Evolutionary conservation across 2,329 filamentous ascomycete species (phyloP).

Genomic region (Curvularia sp.): DNA sequence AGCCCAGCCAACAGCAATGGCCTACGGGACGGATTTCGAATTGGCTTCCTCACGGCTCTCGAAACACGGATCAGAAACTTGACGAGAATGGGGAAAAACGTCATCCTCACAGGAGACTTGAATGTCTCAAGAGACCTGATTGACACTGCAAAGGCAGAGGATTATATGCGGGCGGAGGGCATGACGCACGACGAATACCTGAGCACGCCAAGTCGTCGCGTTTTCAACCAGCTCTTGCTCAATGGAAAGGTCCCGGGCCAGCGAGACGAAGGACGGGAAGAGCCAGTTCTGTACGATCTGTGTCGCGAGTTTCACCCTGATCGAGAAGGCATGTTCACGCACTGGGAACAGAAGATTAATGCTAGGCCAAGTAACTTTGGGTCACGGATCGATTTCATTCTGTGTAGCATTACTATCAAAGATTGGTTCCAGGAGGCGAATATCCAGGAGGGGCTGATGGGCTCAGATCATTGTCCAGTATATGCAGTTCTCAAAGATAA

Average conservation of each 20-base stretch:
- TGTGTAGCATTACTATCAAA: slow-evolving; percentile 81
- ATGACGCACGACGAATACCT: slow-evolving; percentile 76
- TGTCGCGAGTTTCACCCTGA: slow-evolving; percentile 80
- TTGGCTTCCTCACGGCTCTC: slow-evolving; percentile 79
- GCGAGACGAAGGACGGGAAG: slow-evolving; percentile 72
- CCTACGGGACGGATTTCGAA: slow-evolving; percentile 79
- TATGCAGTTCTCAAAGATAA: slow-evolving; percentile 75
- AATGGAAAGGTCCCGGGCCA: slow-evolving; percentile 72
- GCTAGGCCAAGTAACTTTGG: slow-evolving; percentile 95
- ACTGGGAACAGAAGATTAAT: slow-evolving; percentile 95
- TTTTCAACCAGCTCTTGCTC: slow-evolving; percentile 86
- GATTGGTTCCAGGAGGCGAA: slow-evolving; percentile 81
- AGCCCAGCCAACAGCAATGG: slow-evolving; percentile 90
- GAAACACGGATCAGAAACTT: slow-evolving; percentile 88
- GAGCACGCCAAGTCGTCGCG: slow-evolving; percentile 71
- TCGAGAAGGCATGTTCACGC: slow-evolving; percentile 93
- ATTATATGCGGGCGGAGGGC: slow-evolving; percentile 73
- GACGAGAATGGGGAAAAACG: slow-evolving; percentile 77
- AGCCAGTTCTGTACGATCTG: slow-evolving; percentile 80
- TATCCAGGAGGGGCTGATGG: slow-evolving; percentile 92
- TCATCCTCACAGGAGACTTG: slow-evolving; percentile 85
- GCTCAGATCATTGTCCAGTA: slow-evolving; percentile 96
- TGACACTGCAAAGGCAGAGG: slow-evolving; percentile 77
- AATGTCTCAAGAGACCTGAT: slow-evolving; percentile 76
- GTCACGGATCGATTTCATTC: slow-evolving; percentile 89